Conservation (phyloP, 2,329 filamentous ascomycete genomes). For the Pseudogymnoascus sp. region DNA sequence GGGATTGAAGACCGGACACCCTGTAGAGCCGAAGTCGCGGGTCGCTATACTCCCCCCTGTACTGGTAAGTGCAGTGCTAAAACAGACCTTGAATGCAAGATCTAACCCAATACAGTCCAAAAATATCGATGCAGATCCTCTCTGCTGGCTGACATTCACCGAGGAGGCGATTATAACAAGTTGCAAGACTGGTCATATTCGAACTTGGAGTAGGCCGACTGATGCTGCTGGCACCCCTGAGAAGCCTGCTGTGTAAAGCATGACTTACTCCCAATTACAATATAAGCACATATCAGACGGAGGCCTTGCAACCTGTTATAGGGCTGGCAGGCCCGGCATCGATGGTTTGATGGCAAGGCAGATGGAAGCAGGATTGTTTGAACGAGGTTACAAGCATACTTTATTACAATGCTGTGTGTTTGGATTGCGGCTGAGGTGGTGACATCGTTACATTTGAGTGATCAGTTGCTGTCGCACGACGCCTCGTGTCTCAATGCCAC, state of each 20-base stretch:
- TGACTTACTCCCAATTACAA: not conserved
- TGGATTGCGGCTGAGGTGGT: not conserved
- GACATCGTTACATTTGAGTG: not conserved
- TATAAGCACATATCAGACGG: not conserved
- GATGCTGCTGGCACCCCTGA: slow-evolving; percentile 16
- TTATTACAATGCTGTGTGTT: not conserved
- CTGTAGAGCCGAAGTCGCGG: slow-evolving; percentile 74
- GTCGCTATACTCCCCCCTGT: slow-evolving; percentile 87
- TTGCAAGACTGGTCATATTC: slow-evolving; percentile 53
- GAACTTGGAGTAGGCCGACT: slow-evolving; percentile 23
- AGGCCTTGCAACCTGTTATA: not conserved
- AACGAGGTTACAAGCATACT: not conserved
- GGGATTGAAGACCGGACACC: slow-evolving; percentile 35
- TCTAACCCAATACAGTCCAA: slow-evolving; percentile 54
- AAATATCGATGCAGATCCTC: slow-evolving; percentile 74
- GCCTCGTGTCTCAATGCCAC: slow-evolving; percentile 4
- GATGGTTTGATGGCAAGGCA: not conserved
- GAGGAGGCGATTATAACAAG: slow-evolving; percentile 89
- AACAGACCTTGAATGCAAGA: not conserved
- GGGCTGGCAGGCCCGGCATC: not conserved
- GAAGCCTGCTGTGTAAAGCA: not conserved
- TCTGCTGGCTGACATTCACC: slow-evolving; percentile 89
- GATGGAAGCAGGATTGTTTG: not conserved
- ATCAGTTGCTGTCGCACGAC: not conserved
- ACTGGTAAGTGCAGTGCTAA: slow-evolving; percentile 50